Conservation (phyloP, 2,329 filamentous ascomycete species). For the Diaporthe vaccinii region DNA sequence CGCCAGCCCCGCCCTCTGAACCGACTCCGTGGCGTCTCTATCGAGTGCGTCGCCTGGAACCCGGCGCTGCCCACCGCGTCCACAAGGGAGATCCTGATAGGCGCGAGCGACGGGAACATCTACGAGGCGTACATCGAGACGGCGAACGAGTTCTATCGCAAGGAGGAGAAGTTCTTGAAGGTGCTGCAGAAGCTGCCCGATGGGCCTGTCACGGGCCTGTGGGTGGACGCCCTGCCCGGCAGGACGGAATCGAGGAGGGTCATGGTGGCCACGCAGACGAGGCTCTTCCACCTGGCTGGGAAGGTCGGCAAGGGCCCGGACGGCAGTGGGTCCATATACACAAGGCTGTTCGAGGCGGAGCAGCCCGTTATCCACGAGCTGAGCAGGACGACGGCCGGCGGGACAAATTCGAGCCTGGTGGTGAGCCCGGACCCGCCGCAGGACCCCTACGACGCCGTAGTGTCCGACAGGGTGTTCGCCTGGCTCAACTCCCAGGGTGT, state of each 20-base stretch:
- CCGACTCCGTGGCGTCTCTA: constrained; percentile 85
- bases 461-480: constrained; percentile 82
- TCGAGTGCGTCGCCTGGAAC: constrained; percentile 96
- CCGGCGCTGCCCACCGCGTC: constrained; percentile 92
- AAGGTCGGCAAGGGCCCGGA: constrained; percentile 82
- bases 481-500: constrained; percentile 93
- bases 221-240: constrained; percentile 81
- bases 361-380: constrained; percentile 83
- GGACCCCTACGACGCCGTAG: constrained; percentile 69
- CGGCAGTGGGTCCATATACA: constrained; percentile 87
- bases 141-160: constrained; percentile 92
- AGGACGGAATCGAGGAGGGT: constrained; percentile 79
- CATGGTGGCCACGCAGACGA: constrained; percentile 82
- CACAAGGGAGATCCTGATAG: constrained; percentile 92
- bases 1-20: constrained; percentile 86
- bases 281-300: constrained; percentile 85
- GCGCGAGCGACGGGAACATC: constrained; percentile 92
- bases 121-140: constrained; percentile 97
- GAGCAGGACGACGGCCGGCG: constrained; percentile 65
- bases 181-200: constrained; percentile 85
- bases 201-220: constrained; percentile 86
- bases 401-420: constrained; percentile 75
- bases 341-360: constrained; percentile 89
- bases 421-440: constrained; percentile 79
- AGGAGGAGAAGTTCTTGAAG: constrained; percentile 94